These are phyloP conservation scores for Erythrophleum fordii DNA, from an alignment of 306 rosid species.

Conservation along the genomic window DNA sequence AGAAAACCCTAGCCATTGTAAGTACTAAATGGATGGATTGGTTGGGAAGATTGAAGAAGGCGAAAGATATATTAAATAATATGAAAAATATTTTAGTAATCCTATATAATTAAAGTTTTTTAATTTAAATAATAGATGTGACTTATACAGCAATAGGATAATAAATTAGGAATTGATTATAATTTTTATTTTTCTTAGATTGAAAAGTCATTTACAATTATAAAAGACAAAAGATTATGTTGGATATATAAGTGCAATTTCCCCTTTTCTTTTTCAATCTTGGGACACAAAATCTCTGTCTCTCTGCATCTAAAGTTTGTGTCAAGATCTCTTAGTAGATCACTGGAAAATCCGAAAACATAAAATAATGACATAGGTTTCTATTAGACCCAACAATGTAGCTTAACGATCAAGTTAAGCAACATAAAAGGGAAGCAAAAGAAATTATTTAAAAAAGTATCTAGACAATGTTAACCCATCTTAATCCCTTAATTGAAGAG, in stretches of 20 bases:
- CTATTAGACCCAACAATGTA: conserved; percentile 34
- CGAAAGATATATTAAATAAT: neutral
- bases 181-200: neutral
- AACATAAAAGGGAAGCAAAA: conserved; percentile 33
- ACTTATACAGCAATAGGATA: too few species aligned
- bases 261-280: conserved; percentile 18
- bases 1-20: too few species aligned
- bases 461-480: conserved; percentile 20
- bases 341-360: conserved; percentile 36
- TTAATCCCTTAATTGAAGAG: conserved; percentile 44
- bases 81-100: neutral
- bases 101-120: neutral
- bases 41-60: too few species aligned
- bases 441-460: neutral
- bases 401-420: conserved; percentile 52
- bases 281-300: conserved; percentile 27
- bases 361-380: conserved; percentile 33
- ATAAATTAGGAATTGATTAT: neutral
- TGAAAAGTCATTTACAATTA: neutral
- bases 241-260: neutral
- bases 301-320: conserved; percentile 33
- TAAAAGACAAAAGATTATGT: neutral
- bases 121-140: neutral
- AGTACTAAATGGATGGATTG: too few species aligned
- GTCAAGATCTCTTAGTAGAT: conserved; percentile 45